phyloP scores from a whole-genome alignment of 2,329 filamentous ascomycete genomes.

The Colletotrichum brevisporum region DNA sequence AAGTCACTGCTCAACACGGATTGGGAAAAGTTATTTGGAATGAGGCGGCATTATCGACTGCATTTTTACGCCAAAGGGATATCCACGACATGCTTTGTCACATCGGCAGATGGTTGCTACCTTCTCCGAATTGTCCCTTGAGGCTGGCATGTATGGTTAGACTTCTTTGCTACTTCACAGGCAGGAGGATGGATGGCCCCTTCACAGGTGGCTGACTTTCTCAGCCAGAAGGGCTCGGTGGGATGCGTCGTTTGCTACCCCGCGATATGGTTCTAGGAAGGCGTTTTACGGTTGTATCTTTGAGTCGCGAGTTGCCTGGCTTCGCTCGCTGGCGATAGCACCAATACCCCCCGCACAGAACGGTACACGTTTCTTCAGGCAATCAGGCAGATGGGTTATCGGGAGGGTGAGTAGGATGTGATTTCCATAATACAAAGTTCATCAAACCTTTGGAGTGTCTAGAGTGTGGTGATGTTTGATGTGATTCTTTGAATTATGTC shows the following conservation, averaged over 20 bases:
- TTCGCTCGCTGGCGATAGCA: constrained; percentile 40
- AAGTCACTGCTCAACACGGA: constrained; percentile 40
- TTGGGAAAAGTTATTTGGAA: constrained; percentile 42
- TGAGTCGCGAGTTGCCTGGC: constrained; percentile 55
- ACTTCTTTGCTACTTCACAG: constrained; percentile 44
- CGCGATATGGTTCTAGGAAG: constrained; percentile 48
- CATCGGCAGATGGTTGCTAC: constrained; percentile 18
- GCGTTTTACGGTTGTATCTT: constrained; percentile 57
- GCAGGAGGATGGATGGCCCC: constrained; percentile 59
- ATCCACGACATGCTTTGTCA: constrained; percentile 37
- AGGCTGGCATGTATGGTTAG: constrained; percentile 39
- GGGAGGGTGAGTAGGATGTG: constrained; percentile 31
- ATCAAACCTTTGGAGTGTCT: neutral
- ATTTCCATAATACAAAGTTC: constrained; percentile 40
- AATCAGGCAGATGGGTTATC: constrained; percentile 43
- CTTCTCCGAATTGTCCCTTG: constrained; percentile 21
- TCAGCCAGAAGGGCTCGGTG: constrained; percentile 31
- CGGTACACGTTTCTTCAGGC: constrained; percentile 52
- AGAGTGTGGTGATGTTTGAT: neutral
- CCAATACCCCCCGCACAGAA: constrained; percentile 57
- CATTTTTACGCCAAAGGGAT: constrained; percentile 39
- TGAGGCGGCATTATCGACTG: constrained; percentile 41
- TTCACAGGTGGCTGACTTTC: constrained; percentile 49
- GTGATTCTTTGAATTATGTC: neutral
- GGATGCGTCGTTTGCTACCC: constrained; percentile 40